These are phyloP conservation scores for Coemansia sp. DNA, from an alignment of 192 early-diverging fungal genomes.

Conservation along the genomic window DNA sequence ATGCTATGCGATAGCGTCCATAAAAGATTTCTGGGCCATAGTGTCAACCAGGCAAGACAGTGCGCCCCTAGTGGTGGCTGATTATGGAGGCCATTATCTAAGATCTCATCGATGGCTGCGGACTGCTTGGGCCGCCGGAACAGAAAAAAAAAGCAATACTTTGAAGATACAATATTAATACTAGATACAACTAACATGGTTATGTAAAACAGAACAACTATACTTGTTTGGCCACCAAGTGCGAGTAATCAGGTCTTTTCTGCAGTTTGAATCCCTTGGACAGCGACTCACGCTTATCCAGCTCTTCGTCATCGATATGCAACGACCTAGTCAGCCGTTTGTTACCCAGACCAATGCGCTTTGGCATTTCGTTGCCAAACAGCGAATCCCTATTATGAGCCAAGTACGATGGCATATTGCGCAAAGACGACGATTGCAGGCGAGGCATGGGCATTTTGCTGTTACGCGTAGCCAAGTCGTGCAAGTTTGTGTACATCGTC, in stretches of 20 bases:
- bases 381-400: not conserved
- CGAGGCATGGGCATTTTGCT: constrained; percentile 19
- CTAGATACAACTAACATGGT: not conserved
- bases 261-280: constrained; percentile 13
- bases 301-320: constrained; percentile 9
- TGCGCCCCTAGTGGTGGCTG: too few species aligned
- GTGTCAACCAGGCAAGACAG: too few species aligned
- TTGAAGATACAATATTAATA: not conserved
- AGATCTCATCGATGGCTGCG: too few species aligned
- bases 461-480: constrained; percentile 43
- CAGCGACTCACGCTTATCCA: constrained; percentile 17
- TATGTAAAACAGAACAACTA: not conserved
- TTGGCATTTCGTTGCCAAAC: not conserved
- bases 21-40: too few species aligned
- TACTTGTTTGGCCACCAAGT: not conserved
- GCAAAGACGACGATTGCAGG: constrained; percentile 3
- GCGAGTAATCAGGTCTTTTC: constrained; percentile 30
- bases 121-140: too few species aligned
- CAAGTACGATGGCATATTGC: constrained; percentile 20
- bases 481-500: constrained; percentile 21
- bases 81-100: too few species aligned
- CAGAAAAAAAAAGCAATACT: not conserved
- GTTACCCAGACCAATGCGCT: not conserved
- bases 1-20: not conserved
- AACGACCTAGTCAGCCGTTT: constrained; percentile 24